These are phyloP conservation scores for Didymella pinodella DNA, from an alignment of 2,329 filamentous ascomycete species.

Conservation along the genomic window DNA sequence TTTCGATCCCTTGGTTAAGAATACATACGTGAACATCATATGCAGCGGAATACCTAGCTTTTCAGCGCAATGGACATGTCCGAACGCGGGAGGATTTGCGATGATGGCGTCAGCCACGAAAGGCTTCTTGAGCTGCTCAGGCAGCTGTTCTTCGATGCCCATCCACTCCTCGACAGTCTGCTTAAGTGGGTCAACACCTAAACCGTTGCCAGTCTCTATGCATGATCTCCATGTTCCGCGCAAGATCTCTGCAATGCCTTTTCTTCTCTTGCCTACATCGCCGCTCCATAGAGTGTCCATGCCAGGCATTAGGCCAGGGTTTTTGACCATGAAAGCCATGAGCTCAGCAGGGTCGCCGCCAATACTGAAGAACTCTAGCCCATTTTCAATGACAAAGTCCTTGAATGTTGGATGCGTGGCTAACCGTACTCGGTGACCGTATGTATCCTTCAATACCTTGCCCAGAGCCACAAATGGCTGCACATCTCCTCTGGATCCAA, in stretches of 20 bases:
- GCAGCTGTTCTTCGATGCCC: slow-evolving; percentile 49
- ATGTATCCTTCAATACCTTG: slow-evolving; percentile 59
- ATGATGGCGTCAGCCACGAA: slow-evolving; percentile 87
- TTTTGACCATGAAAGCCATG: slow-evolving; percentile 87
- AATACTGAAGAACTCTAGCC: slow-evolving; percentile 59
- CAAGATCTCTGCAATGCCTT: slow-evolving; percentile 80
- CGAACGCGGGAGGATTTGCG: slow-evolving; percentile 80
- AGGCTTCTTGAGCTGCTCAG: slow-evolving; percentile 56
- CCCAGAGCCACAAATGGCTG: slow-evolving; percentile 61
- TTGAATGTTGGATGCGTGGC: slow-evolving; percentile 60
- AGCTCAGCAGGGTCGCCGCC: slow-evolving; percentile 59
- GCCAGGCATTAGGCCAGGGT: slow-evolving; percentile 84
- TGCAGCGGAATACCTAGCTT: slow-evolving; percentile 78
- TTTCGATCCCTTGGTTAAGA: not conserved
- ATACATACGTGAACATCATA: slow-evolving; percentile 78
- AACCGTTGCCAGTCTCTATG: slow-evolving; percentile 77
- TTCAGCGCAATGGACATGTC: slow-evolving; percentile 77
- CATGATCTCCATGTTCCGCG: slow-evolving; percentile 87
- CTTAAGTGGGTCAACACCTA: slow-evolving; percentile 59
- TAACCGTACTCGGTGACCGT: slow-evolving; percentile 57
- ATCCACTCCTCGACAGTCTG: slow-evolving; percentile 62
- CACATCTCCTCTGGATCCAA: slow-evolving; percentile 59
- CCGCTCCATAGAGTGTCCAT: slow-evolving; percentile 78
- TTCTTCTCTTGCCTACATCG: slow-evolving; percentile 76
- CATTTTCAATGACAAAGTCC: slow-evolving; percentile 59